Evolutionary conservation across 768 basidiomycete species (phyloP), one percentile per base, ranked within the genome.

Genomic region (Coprinopsis cinerea): DNA sequence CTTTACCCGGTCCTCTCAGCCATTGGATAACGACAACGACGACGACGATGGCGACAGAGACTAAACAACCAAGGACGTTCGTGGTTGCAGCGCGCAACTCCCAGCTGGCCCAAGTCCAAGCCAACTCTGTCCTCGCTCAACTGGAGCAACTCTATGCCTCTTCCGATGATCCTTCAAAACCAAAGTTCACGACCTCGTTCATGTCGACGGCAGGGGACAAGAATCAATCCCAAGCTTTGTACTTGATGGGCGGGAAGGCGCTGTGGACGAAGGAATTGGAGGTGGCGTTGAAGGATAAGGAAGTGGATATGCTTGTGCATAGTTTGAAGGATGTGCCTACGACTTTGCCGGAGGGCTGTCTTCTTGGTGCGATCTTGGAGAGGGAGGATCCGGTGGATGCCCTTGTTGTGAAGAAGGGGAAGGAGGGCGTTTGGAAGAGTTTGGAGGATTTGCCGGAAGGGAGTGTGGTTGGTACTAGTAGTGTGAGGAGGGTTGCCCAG

Each of bases 251-350:
- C 32, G 92, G 90, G n/a, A 92, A 91, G 63, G 78, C 88, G 0
- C 67, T 97, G 24, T 99, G 96, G 96, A 99, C 96, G 30, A 89
- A 92, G 58, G 95, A 97, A 58, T 82, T 99, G 47, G 96, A 99
- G 63, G 86, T 88, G 17, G 83, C 82, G 37, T 70, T 99, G 53
- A 74, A 81, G 48, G 75, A 83, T 37, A 69, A 76, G 25, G 70
- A 75, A 11, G 86, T 94, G 43, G 96, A 99, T 64, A 82, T 97
- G 76, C 80, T 99, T 58, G 83, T 98, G 17, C 95, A 99, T 68
- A 83, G 79, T 28, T 72, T 91, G 58, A 99, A 99, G 66, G 96
- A 98, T 64, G 81, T 97, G 26, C 95, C 95, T 2, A 98, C 95
- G 1, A 73, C 73, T 4, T 72, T 99, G 25, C 91, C 92, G 0